phyloP scores from a whole-genome alignment of 1,284 basidiomycete genomes.

The Cutaneotrichosporon cutaneum region DNA sequence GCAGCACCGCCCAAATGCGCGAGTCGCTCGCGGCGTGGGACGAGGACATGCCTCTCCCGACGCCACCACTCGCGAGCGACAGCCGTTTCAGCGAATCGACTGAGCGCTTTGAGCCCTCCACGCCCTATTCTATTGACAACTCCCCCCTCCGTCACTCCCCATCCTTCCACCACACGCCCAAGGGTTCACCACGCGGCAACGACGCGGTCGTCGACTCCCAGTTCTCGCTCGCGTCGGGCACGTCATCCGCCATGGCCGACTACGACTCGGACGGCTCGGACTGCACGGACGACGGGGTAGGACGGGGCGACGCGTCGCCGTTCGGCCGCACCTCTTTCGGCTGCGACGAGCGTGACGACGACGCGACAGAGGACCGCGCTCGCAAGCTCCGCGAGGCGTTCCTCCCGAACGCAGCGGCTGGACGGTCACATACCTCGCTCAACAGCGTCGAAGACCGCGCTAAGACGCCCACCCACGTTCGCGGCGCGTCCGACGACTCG shows the following conservation, averaged over 20 bases:
- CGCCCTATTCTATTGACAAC: neutral
- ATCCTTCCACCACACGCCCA: neutral
- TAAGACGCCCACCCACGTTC: neutral
- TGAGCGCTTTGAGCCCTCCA: neutral
- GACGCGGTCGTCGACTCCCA: neutral
- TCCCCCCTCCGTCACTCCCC: neutral
- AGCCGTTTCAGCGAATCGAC: neutral
- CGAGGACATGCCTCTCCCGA: conserved; percentile 14
- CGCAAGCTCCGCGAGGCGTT: conserved; percentile 7
- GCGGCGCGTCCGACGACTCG: neutral
- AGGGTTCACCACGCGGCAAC: neutral
- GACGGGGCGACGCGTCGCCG: neutral
- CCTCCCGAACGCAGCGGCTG: neutral
- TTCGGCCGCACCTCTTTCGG: conserved; percentile 16
- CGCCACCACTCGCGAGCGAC: neutral
- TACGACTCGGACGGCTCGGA: conserved; percentile 6
- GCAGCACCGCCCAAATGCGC: neutral
- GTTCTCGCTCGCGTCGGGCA: neutral
- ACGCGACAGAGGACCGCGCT: neutral
- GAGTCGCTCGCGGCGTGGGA: conserved; percentile 14
- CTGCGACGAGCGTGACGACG: neutral
- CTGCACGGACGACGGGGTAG: neutral
- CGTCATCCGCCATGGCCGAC: conserved; percentile 1
- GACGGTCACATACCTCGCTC: conserved; percentile 2
- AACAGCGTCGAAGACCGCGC: neutral